Evolutionary conservation across 2,329 filamentous ascomycete species (phyloP), one percentile per base, ranked within the genome.

Genomic region (Emergomyces orientalis): DNA sequence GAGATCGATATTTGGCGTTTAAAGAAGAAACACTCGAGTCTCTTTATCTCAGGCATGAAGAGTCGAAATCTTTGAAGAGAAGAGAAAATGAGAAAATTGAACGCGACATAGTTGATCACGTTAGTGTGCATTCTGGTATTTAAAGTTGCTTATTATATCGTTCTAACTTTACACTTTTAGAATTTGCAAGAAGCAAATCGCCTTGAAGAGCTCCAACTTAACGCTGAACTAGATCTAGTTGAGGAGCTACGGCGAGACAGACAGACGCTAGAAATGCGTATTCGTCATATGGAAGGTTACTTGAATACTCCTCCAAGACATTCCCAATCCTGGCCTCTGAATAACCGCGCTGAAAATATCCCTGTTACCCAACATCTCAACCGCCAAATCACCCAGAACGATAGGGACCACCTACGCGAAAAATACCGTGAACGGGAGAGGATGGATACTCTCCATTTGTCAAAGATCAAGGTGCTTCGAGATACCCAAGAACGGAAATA

Each of bases 251-350:
- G 79, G 51, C 70, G 73, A 8, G 75, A 75, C 13, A 79, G 79
- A 64, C 67, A 73, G 62, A 75, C 77, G 51, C 75, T 76, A 8
- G 71, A 75, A 39, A 77, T 74, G 11, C 75, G 78, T 59, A 77
- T 80, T 59, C 77, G 77, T 60, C 73, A 80, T 59, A 80, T 80
- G 78, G 77, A 80, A 68, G 76, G 75, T 27, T 80, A 78, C 67
- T 76, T 78, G 62, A 73, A 69, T 62, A 78, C 73, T 58, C 70
- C 74, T 62, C 74, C 74, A 14, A 75, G 74, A 11, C 65, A 68
- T 25, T 66, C 70, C 9, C 58, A 47, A 25, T 60, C 51, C 3
- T 54, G 52, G 2, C 59, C 19, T 37, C 64, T 65, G 32, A 67
- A 68, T 55, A 65, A 68, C 13, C 34, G 39, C 6, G n/a, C 43